phyloP scores from a whole-genome alignment of 345 rosid species.

The Pistacia integerrima region DNA sequence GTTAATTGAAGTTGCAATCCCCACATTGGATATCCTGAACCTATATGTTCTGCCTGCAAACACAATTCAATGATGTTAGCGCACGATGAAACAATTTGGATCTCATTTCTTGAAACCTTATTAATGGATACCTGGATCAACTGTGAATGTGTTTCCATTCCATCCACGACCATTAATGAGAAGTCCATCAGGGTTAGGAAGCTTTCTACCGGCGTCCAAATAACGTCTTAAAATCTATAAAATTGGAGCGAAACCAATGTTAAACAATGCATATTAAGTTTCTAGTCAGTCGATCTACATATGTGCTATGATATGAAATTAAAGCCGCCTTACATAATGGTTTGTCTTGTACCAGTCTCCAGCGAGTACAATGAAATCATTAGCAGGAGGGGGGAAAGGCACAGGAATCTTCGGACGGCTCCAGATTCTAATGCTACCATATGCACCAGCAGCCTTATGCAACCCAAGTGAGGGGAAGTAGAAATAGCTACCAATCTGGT shows the following conservation, averaged over 20 bases:
- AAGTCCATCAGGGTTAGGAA: constrained; percentile 81
- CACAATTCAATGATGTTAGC: background rate
- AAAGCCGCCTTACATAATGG: constrained; percentile 56
- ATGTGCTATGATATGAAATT: background rate
- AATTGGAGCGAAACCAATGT: background rate
- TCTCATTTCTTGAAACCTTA: background rate
- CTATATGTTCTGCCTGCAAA: constrained; percentile 76
- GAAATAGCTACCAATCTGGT: constrained; percentile 88
- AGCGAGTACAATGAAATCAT: constrained; percentile 68
- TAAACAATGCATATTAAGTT: background rate
- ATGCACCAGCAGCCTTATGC: constrained; percentile 96
- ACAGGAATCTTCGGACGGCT: constrained; percentile 88
- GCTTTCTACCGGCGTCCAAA: constrained; percentile 60
- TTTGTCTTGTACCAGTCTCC: constrained; percentile 91
- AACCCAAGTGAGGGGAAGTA: constrained; percentile 85
- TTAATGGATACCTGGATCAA: constrained; percentile 60
- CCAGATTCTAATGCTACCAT: constrained; percentile 78
- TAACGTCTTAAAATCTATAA: constrained; percentile 52
- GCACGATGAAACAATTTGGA: too few species aligned
- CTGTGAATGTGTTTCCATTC: constrained; percentile 68
- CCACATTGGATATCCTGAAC: constrained; percentile 89
- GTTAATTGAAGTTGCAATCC: constrained; percentile 65
- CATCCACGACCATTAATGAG: constrained; percentile 93
- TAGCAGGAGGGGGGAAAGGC: constrained; percentile 73
- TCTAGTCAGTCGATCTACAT: background rate